phyloP scores from a whole-genome alignment of 129 eudicot species.

The Chrysanthemum seticuspe region DNA sequence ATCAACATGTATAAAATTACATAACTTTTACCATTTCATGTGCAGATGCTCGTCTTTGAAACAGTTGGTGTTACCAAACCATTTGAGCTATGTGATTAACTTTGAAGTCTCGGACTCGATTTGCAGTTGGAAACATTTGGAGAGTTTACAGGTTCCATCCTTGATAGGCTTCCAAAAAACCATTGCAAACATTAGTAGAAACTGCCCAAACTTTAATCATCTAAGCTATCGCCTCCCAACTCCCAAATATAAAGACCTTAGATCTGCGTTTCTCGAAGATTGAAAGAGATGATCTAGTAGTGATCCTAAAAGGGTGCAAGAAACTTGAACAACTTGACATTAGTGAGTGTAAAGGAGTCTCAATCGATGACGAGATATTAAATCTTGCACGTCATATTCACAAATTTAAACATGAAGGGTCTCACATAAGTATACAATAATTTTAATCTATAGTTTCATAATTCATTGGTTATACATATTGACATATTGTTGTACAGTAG shows the following conservation, averaged over 20 bases:
- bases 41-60: constrained; percentile 24
- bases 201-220: constrained; percentile 22
- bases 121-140: constrained; percentile 7
- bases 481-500: too few relatives aligned
- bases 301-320: constrained; percentile 19
- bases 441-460: too few relatives aligned
- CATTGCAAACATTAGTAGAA: constrained; percentile 1
- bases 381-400: constrained; percentile 7
- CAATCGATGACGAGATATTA: neutral
- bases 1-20: too few relatives aligned
- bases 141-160: constrained; percentile 8
- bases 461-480: too few relatives aligned
- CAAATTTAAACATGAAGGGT: neutral
- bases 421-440: too few relatives aligned
- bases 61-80: constrained; percentile 3
- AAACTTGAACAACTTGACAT: constrained; percentile 10
- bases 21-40: neutral
- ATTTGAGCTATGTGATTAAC: constrained; percentile 25
- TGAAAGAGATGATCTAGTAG: neutral
- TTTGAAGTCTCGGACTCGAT: constrained; percentile 18
- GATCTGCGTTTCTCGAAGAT: neutral
- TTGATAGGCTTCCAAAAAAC: constrained; percentile 10
- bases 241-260: constrained; percentile 13
- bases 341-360: neutral
- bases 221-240: constrained; percentile 15